These are phyloP conservation scores for Trichosporon sp. DNA, from an alignment of 1,284 basidiomycete genomes.

Conservation along the genomic window DNA sequence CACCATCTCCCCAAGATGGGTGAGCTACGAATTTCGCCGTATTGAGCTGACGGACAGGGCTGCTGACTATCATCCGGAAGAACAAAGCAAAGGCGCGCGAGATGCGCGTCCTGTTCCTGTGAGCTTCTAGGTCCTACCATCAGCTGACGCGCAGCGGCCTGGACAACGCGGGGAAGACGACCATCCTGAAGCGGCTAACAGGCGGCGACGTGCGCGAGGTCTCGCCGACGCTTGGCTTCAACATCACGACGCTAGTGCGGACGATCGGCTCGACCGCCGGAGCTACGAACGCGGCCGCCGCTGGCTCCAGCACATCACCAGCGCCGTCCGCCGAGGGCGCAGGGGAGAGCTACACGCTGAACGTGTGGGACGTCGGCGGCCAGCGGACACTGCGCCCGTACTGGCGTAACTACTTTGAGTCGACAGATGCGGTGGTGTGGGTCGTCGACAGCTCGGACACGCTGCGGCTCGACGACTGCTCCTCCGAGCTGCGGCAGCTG, in stretches of 20 bases:
- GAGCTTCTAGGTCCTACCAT: conserved; percentile 32
- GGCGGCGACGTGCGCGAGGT: conserved; percentile 81
- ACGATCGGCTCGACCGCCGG: conserved; percentile 38
- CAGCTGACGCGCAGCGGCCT: conserved; percentile 64
- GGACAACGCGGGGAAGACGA: conserved; percentile 98
- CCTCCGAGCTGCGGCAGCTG: conserved; percentile 75
- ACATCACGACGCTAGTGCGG: conserved; percentile 93
- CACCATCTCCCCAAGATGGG: neutral
- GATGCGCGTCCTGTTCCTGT: conserved; percentile 95
- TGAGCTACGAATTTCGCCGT: neutral
- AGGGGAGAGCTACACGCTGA: conserved; percentile 64
- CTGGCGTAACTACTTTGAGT: conserved; percentile 99
- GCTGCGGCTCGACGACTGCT: conserved; percentile 83
- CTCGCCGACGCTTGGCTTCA: conserved; percentile 95
- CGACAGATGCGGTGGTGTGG: conserved; percentile 97
- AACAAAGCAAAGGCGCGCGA: conserved; percentile 91
- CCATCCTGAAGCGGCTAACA: conserved; percentile 90
- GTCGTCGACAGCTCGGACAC: conserved; percentile 94
- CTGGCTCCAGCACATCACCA: neutral
- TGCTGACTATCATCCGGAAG: conserved; percentile 96
- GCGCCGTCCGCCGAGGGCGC: neutral
- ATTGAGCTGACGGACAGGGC: conserved; percentile 53
- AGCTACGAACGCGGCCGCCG: conserved; percentile 51
- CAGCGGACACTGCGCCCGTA: conserved; percentile 93
- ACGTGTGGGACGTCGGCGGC: conserved; percentile 98